These are phyloP conservation scores for Puccinia novopanici DNA, from an alignment of 1,284 basidiomycete genomes.

Conservation along the genomic window DNA sequence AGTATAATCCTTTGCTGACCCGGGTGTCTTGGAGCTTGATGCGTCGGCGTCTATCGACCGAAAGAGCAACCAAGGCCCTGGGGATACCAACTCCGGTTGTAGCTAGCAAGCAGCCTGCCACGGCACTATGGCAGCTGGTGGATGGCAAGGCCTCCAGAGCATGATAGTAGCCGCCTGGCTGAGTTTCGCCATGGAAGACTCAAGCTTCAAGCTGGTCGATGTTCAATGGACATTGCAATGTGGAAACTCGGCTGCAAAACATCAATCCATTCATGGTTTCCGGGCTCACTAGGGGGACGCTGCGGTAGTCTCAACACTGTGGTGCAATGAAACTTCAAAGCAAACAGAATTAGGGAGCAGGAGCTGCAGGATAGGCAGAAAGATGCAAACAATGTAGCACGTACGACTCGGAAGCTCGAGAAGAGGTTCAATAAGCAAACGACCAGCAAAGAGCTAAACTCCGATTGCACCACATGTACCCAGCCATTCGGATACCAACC, in stretches of 20 bases:
- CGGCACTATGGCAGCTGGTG: neutral
- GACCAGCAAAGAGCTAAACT: neutral
- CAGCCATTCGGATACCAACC: neutral
- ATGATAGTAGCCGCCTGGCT: neutral
- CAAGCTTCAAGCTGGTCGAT: neutral
- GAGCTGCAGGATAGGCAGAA: too few relatives aligned
- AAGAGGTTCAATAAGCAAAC: too few relatives aligned
- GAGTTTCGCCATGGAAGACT: neutral
- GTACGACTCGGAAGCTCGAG: too few relatives aligned
- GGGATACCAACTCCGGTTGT: conserved; percentile 4
- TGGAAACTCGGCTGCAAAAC: neutral
- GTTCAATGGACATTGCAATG: neutral
- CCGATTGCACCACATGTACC: neutral
- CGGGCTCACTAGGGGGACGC: too few relatives aligned
- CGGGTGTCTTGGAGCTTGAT: conserved; percentile 4
- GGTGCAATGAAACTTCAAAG: too few relatives aligned
- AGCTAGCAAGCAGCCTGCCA: neutral
- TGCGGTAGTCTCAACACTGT: too few relatives aligned
- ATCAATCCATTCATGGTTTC: too few relatives aligned
- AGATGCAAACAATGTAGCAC: too few relatives aligned
- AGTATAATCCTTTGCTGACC: neutral
- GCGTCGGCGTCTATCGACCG: neutral
- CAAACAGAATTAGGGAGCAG: too few relatives aligned
- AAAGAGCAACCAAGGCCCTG: neutral
- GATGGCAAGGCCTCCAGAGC: neutral